Evolutionary conservation across 1,284 basidiomycete species (phyloP).

Genomic region (Pseudozyma sp.): DNA sequence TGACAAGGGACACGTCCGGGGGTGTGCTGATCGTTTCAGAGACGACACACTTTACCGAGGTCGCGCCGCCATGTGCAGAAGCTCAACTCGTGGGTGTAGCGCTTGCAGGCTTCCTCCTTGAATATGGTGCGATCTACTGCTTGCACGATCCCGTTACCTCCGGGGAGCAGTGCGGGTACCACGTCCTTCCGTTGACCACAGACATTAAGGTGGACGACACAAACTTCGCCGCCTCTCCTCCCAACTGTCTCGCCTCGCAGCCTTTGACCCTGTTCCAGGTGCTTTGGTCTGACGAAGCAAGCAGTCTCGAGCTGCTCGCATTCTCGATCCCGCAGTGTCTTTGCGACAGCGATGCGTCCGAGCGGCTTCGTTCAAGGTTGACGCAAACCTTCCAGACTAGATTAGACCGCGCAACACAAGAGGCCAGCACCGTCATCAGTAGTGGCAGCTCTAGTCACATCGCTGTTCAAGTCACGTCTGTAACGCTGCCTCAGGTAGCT

Average conservation of each 20-base stretch:
- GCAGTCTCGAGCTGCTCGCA: conserved; percentile 14
- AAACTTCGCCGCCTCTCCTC: conserved; percentile 13
- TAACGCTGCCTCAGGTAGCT: conserved; percentile 24
- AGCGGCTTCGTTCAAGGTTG: not conserved
- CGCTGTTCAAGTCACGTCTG: not conserved
- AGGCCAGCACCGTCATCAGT: not conserved
- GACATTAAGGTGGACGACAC: not conserved
- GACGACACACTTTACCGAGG: not conserved
- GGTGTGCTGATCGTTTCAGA: conserved; percentile 16
- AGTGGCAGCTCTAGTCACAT: conserved; percentile 5
- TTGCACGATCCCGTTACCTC: conserved; percentile 6
- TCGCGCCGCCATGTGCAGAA: not conserved
- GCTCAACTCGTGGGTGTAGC: conserved; percentile 26
- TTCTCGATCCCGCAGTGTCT: conserved; percentile 28
- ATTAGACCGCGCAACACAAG: not conserved
- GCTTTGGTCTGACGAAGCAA: conserved; percentile 1
- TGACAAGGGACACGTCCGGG: not conserved
- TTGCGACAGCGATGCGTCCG: not conserved
- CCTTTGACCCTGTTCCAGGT: conserved; percentile 17
- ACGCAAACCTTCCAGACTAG: conserved; percentile 11
- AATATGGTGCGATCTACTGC: conserved; percentile 31
- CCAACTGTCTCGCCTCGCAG: conserved; percentile 26
- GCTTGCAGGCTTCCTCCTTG: conserved; percentile 29
- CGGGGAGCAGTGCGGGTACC: not conserved
- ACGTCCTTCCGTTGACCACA: not conserved